Percentiles rank a stretch among this genome's conserved stretches.
Conservation (phyloP, 805 yeast species). For the Barnettozyma sucrosica region DNA sequence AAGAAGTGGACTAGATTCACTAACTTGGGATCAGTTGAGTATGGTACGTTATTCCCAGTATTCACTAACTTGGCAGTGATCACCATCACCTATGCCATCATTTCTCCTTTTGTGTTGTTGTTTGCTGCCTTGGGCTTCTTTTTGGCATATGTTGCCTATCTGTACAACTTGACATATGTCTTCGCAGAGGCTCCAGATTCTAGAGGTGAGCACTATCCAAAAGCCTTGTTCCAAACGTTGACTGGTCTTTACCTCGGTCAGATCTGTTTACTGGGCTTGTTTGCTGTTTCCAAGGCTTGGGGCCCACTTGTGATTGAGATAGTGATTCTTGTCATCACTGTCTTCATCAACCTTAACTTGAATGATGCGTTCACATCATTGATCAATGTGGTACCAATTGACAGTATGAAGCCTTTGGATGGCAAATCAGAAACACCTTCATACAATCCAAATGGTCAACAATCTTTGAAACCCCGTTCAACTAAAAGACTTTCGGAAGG, state of each 20-base stretch:
- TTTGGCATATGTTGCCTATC: slow-evolving; percentile 68
- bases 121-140: slow-evolving; percentile 70
- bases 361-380: slow-evolving; percentile 61
- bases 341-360: slow-evolving; percentile 61
- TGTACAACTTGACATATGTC: slow-evolving; percentile 73
- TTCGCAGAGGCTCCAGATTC: slow-evolving; percentile 62
- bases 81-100: slow-evolving; percentile 59
- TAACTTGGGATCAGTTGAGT: slow-evolving; percentile 44
- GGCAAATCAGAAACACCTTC: slow-evolving; percentile 64
- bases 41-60: slow-evolving; percentile 79
- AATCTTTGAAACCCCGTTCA: not conserved
- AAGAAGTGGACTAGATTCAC: slow-evolving; percentile 60
- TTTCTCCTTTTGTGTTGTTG: slow-evolving; percentile 76
- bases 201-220: slow-evolving; percentile 80
- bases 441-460: slow-evolving; percentile 34
- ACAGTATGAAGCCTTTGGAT: slow-evolving; percentile 71
- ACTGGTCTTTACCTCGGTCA: slow-evolving; percentile 87
- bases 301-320: slow-evolving; percentile 82
- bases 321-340: slow-evolving; percentile 57
- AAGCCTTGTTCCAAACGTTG: slow-evolving; percentile 83
- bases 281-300: slow-evolving; percentile 90
- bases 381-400: slow-evolving; percentile 55
- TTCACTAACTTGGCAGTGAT: slow-evolving; percentile 69
- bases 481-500: slow-evolving; percentile 7
- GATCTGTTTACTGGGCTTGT: slow-evolving; percentile 77